phyloP scores from a whole-genome alignment of 164 flowering plant species.

The Litsea cubeba region DNA sequence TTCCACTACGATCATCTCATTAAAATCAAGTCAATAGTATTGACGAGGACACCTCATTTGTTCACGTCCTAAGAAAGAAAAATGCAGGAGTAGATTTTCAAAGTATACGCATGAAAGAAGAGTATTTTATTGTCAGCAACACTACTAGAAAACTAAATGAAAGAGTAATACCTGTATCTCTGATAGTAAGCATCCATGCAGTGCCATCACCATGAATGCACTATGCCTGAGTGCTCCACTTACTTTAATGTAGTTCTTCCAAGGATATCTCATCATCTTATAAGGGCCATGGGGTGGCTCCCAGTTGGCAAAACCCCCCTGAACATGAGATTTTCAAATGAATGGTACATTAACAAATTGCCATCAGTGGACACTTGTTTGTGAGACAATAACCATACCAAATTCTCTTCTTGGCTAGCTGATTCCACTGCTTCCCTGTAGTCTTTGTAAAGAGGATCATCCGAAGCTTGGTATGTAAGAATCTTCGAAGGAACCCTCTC shows the following conservation, averaged over 20 bases:
- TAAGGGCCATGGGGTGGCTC: conserved; percentile 96
- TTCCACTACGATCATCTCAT: no score
- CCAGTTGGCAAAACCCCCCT: conserved; percentile 79
- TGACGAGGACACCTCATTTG: no score
- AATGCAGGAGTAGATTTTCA: no score
- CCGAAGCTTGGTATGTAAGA: conserved; percentile 71
- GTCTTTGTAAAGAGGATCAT: conserved; percentile 75
- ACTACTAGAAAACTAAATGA: neutral
- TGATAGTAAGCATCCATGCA: conserved; percentile 90
- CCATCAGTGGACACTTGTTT: neutral
- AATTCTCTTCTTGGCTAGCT: conserved; percentile 59
- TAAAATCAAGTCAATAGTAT: no score
- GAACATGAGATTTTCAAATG: conserved; percentile 14
- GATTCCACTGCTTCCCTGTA: conserved; percentile 80
- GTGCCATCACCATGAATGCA: conserved; percentile 92
- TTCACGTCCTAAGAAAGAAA: no score
- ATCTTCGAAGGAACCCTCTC: conserved; percentile 80
- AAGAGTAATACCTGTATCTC: conserved; percentile 73
- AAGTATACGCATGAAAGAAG: neutral
- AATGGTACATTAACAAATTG: neutral
- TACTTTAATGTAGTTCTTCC: conserved; percentile 68
- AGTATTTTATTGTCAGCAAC: neutral
- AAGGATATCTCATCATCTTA: conserved; percentile 61
- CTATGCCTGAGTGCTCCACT: conserved; percentile 88
- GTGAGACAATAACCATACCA: conserved; percentile 31